Evolutionary conservation across 1,284 basidiomycete species (phyloP).

Genomic region (Cutaneotrichosporon daszewskae): DNA sequence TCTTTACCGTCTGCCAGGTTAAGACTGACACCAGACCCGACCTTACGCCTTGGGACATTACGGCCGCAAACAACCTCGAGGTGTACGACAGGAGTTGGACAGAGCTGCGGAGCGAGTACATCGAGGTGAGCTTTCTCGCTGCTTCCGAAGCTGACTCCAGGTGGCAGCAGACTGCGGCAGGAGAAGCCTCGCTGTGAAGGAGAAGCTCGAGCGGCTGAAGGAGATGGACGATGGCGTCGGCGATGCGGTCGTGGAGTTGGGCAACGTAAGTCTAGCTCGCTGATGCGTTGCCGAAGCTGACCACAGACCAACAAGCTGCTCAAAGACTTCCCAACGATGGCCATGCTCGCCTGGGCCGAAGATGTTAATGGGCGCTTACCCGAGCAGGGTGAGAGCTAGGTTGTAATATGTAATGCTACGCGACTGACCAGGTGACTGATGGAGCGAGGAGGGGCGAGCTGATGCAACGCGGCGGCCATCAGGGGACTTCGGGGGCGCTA

Average conservation of each 20-base stretch:
- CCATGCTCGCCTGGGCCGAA: slow-evolving; percentile 44
- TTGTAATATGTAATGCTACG: no score
- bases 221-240: slow-evolving; percentile 34
- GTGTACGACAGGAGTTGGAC: slow-evolving; percentile 41
- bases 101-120: slow-evolving; percentile 36
- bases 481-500: no score
- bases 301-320: slow-evolving; percentile 38
- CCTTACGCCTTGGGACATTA: slow-evolving; percentile 34
- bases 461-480: no score
- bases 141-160: slow-evolving; percentile 13
- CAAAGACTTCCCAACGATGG: slow-evolving; percentile 35
- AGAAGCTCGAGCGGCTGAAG: slow-evolving; percentile 35
- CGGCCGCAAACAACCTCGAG: slow-evolving; percentile 34
- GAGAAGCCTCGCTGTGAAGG: slow-evolving; percentile 29
- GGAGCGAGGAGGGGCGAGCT: no score
- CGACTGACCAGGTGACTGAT: no score
- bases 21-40: slow-evolving; percentile 28
- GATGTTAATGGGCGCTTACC: no score
- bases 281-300: neutral
- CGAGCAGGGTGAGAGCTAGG: no score
- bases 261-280: slow-evolving; percentile 27
- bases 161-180: slow-evolving; percentile 28
- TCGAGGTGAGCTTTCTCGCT: slow-evolving; percentile 23
- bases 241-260: slow-evolving; percentile 39
- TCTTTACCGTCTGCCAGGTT: neutral